These are phyloP conservation scores for Coniophora puteana DNA, from an alignment of 1,284 basidiomycete genomes.

Conservation along the genomic window DNA sequence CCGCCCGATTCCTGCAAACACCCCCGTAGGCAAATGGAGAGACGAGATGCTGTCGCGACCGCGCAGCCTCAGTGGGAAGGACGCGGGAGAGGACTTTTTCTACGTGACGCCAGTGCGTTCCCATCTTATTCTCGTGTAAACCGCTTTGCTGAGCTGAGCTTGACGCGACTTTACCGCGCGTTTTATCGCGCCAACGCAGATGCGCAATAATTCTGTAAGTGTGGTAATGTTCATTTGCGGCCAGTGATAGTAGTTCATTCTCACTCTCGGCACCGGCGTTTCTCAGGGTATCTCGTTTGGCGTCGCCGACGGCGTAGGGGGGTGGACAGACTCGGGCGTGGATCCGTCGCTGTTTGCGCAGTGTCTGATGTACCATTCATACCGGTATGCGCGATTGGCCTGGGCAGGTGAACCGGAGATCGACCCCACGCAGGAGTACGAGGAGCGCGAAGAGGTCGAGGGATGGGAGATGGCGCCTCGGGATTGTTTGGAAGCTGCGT, in stretches of 20 bases:
- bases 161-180: conserved; percentile 5
- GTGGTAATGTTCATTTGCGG: conserved; percentile 13
- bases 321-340: conserved; percentile 73
- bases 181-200: conserved; percentile 35
- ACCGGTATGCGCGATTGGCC: conserved; percentile 60
- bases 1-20: conserved; percentile 59
- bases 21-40: conserved; percentile 70
- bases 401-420: conserved; percentile 71
- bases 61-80: conserved; percentile 39
- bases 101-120: conserved; percentile 66
- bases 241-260: conserved; percentile 8
- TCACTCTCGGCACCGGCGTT: conserved; percentile 14
- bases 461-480: conserved; percentile 69
- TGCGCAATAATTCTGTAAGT: conserved; percentile 75
- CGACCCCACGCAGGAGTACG: conserved; percentile 48
- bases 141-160: no score
- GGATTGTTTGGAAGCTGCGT: conserved; percentile 71
- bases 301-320: conserved; percentile 69
- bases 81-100: conserved; percentile 79
- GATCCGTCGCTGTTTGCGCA: conserved; percentile 79
- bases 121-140: not conserved
- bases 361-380: conserved; percentile 67
- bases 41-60: conserved; percentile 52
- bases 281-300: conserved; percentile 71
- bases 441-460: conserved; percentile 46